These are phyloP conservation scores for Daldinia loculata DNA, from an alignment of 495 filamentous ascomycete genomes.

Conservation along the genomic window DNA sequence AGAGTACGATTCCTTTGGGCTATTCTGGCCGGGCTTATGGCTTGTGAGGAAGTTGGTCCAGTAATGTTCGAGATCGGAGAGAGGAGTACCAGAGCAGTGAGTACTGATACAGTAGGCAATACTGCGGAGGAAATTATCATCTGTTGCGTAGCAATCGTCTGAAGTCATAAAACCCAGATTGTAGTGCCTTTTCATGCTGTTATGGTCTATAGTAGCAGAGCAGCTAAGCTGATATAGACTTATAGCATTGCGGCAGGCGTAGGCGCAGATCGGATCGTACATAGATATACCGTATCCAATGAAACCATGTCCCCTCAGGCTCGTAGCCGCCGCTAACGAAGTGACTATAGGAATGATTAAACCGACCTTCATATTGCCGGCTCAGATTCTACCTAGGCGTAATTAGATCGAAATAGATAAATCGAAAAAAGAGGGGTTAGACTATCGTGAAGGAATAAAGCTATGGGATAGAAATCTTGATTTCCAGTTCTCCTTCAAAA, in stretches of 20 bases:
- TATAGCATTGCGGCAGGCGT: slow-evolving; percentile 43
- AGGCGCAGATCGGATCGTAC: slow-evolving; percentile 49
- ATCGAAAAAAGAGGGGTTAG: background rate
- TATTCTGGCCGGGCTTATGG: slow-evolving; percentile 18
- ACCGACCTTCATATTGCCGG: slow-evolving; percentile 7
- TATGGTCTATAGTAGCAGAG: slow-evolving; percentile 22
- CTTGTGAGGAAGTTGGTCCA: slow-evolving; percentile 46
- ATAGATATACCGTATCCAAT: slow-evolving; percentile 50
- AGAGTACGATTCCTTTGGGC: slow-evolving; percentile 44
- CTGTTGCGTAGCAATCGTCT: slow-evolving; percentile 47
- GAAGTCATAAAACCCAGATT: slow-evolving; percentile 35
- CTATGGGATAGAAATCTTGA: background rate
- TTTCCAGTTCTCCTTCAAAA: background rate
- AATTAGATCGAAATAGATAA: background rate
- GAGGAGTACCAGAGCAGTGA: slow-evolving; percentile 38
- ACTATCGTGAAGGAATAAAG: background rate
- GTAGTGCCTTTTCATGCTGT: slow-evolving; percentile 19
- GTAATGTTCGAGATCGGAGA: slow-evolving; percentile 45
- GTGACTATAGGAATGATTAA: background rate
- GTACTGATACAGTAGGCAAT: slow-evolving; percentile 51
- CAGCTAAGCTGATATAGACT: slow-evolving; percentile 43
- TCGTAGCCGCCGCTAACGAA: slow-evolving; percentile 7
- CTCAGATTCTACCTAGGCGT: background rate
- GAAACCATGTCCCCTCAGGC: slow-evolving; percentile 34
- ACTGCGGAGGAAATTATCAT: slow-evolving; percentile 49